These are phyloP conservation scores for Trichoderma koningiopsis DNA, from an alignment of 2,329 filamentous ascomycete genomes.

Conservation along the genomic window DNA sequence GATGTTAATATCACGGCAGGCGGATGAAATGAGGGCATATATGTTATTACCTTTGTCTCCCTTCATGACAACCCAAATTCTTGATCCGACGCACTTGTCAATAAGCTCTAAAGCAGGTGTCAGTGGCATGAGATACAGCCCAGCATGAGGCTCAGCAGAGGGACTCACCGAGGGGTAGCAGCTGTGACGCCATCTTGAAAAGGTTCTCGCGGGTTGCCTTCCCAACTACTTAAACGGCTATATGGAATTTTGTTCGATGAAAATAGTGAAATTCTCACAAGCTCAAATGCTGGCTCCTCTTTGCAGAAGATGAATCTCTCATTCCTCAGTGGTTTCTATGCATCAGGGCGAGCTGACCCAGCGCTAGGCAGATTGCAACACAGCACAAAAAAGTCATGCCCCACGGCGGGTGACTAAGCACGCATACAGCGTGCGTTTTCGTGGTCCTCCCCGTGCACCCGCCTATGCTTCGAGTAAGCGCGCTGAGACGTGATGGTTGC, in stretches of 20 bases:
- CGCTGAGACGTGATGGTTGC: constrained; percentile 24
- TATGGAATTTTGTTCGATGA: background rate
- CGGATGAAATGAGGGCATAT: background rate
- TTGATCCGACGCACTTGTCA: constrained; percentile 96
- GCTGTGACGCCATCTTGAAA: constrained; percentile 67
- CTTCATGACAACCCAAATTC: constrained; percentile 99
- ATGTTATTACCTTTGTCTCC: constrained; percentile 79
- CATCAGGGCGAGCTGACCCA: background rate
- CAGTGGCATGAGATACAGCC: background rate
- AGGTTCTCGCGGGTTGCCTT: background rate
- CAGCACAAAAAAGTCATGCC: constrained; percentile 2
- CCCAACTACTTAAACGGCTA: background rate
- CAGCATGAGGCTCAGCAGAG: background rate
- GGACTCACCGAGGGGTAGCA: constrained; percentile 67
- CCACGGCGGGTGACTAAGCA: constrained; percentile 43
- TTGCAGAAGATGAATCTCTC: background rate
- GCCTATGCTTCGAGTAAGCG: background rate
- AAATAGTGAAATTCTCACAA: background rate
- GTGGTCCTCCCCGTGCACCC: background rate
- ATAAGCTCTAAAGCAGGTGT: constrained; percentile 72
- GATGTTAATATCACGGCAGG: constrained; percentile 26
- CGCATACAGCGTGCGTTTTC: background rate
- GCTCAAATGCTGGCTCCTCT: background rate
- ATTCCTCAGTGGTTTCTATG: constrained; percentile 1
- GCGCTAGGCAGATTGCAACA: background rate